Base-by-base conservation (phyloP, 2,329 filamentous ascomycete genomes). In the Monilinia fructicola region DNA sequence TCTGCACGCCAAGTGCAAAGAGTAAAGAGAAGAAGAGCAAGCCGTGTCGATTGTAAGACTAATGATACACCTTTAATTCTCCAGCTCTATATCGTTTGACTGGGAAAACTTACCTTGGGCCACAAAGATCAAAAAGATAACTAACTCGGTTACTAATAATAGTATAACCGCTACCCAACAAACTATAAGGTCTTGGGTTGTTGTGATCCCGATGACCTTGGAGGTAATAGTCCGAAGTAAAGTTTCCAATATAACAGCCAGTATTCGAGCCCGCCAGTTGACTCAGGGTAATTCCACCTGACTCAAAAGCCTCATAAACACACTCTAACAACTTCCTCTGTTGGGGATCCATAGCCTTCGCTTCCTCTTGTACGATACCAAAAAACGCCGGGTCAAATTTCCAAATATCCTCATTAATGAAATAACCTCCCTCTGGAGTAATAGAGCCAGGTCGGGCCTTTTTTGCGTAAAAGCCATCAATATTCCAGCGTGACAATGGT, bases 61-160 rank as follows among this genome's bases (percentile, higher is more conserved):
- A 10, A 7, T 23, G 6, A 12, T 10, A 35, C 11, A n/a, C 28
- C 10, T 38, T 65, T 40, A 40, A 54, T 48, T 46, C 3, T 53
- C 12, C 26, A 26, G 7, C 81, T 82, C 40, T 82, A 85, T 73
- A 84, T 87, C 28, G 83, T 84, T 1, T 84, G 86, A 64, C 86
- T 83, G 16, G 87, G 73, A 0, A 82, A 16, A 4, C 85, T 74
- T 86, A 79, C 69, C 83, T 85, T 83, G 82, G 64, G 11, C 64
- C 64, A 31, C 56, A 53, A 12, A 66, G 56, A 46, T 66, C 59
- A 38, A 54, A 62, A 18, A 52, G n/a, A 61, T 66, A 60, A 10
- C 55, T 52, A 6, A 66, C 55, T 46, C 77, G 71, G 38, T 78
- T 78, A 16, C 59, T 63, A 3, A 69, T 59, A 28, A 69, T 68